Conservation (phyloP, 208 protist genomes). For the Borovskyia barvae region DNA sequence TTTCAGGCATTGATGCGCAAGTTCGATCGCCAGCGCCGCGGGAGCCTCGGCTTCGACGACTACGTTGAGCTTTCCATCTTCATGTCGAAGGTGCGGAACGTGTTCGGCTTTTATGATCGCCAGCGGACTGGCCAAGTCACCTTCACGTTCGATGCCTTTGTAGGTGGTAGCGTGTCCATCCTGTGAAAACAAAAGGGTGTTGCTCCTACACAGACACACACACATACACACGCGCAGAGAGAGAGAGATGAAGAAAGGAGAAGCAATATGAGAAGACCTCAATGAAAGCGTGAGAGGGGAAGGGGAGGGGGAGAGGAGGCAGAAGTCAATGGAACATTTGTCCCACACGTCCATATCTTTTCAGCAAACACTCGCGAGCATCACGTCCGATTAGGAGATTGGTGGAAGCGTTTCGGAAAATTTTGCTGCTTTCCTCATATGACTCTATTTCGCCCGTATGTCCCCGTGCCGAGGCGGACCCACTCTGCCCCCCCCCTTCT, state of each 20-base stretch:
- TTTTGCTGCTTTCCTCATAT: too few species aligned
- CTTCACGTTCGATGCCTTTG: slow-evolving; percentile 76
- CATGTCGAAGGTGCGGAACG: slow-evolving; percentile 63
- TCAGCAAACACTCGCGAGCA: too few species aligned
- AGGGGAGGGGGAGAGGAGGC: not conserved
- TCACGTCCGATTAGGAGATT: too few species aligned
- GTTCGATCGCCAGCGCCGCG: slow-evolving; percentile 74
- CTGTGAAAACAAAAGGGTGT: slow-evolving; percentile 27
- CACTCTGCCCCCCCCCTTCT: too few species aligned
- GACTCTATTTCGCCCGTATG: too few species aligned
- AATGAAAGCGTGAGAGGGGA: not conserved
- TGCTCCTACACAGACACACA: not conserved
- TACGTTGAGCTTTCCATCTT: slow-evolving; percentile 91
- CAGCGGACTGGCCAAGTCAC: slow-evolving; percentile 64
- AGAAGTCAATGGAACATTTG: not conserved
- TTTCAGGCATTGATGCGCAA: slow-evolving; percentile 86
- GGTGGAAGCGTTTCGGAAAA: too few species aligned
- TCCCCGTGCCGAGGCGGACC: too few species aligned
- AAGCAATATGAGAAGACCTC: not conserved
- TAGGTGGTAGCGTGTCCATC: slow-evolving; percentile 50
- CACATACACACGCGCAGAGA: not conserved
- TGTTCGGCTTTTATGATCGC: slow-evolving; percentile 73
- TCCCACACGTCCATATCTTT: too few species aligned
- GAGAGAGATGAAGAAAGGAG: not conserved
- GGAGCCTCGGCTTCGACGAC: slow-evolving; percentile 82